Evolutionary conservation across 805 yeast species (phyloP), one percentile per base, ranked within the genome.

Genomic region (Debaryomyces castellii): DNA sequence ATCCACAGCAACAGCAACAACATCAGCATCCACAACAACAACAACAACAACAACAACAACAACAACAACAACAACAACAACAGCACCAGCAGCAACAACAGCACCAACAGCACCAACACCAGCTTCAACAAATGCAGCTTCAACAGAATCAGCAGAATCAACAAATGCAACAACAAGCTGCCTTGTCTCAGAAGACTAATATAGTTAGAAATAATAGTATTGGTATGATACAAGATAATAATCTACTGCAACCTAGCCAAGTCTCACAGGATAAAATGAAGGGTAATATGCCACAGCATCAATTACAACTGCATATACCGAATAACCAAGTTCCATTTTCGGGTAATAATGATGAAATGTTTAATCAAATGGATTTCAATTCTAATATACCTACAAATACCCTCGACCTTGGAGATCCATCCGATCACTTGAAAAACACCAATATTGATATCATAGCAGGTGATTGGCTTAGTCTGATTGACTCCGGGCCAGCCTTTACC

Each of bases 391-490:
- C 34, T 14, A 8, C 17, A 14, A 14, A 30, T 30, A 6, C 34
- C 16, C 18, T 30, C 7, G 34, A 30, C 9, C 34, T 30, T 30
- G 34, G 34, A 2, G 34, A 30, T 6, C 20, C 34, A 16, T 30
- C 34, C 7, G 34, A 14, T 14, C 34, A 30, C 16, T 30, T 30
- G 18, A 30, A 30, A 20, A 30, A 30, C 12, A 20, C 34, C 14
- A 40, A 46, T 22, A 40, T 46, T 23, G 34, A 30, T 30, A 30
- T 30, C 16, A 49, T 50, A 20, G 60, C 51, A 28, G 41, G 54
- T 14, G 69, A 64, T 45, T 65, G 71, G 71, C 54, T 64, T 44
- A 60, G 62, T 37, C 57, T 57, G 47, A 58, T 65, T 59, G 70
- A 67, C 3, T 52, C 67, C 0, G 67, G 68, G 1, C 66, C 69